These are phyloP conservation scores for Darksidea phi DNA, from an alignment of 495 filamentous ascomycete species.

Conservation along the genomic window DNA sequence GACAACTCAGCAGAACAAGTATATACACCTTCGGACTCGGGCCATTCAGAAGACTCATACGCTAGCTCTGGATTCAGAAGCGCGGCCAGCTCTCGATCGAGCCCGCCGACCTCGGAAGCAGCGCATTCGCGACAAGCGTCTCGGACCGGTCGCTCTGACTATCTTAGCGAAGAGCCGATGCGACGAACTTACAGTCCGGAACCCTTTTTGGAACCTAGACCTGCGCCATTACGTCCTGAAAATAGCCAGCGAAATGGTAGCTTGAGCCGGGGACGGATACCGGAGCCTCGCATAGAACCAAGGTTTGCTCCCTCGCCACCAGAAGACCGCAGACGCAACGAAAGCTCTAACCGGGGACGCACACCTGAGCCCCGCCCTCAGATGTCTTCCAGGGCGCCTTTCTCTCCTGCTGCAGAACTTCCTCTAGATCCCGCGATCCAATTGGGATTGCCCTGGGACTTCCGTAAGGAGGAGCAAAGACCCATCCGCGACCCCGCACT, in stretches of 20 bases:
- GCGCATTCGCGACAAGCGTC: conserved; percentile 27
- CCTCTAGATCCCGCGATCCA: conserved; percentile 60
- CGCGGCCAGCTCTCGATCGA: conserved; percentile 68
- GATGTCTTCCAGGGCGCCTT: background rate
- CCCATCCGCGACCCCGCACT: conserved; percentile 11
- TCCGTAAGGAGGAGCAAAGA: conserved; percentile 33
- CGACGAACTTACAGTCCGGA: conserved; percentile 26
- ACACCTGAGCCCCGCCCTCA: conserved; percentile 23
- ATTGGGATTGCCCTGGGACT: conserved; percentile 44
- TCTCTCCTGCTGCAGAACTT: conserved; percentile 48
- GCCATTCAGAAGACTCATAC: conserved; percentile 66
- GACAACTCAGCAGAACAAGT: conserved; percentile 51
- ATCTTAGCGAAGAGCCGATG: conserved; percentile 14
- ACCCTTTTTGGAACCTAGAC: background rate
- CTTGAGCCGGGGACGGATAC: conserved; percentile 21
- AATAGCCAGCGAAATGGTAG: background rate
- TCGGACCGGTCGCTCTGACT: conserved; percentile 7
- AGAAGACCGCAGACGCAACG: conserved; percentile 2
- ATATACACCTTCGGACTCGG: conserved; percentile 65
- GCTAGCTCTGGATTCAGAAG: conserved; percentile 60
- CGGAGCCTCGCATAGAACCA: conserved; percentile 17
- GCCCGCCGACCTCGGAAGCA: conserved; percentile 47
- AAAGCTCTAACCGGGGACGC: conserved; percentile 19
- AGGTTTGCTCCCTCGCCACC: background rate
- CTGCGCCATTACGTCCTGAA: conserved; percentile 5